Conservation (phyloP, 805 yeast genomes). For the Dipodascus albidus region DNA sequence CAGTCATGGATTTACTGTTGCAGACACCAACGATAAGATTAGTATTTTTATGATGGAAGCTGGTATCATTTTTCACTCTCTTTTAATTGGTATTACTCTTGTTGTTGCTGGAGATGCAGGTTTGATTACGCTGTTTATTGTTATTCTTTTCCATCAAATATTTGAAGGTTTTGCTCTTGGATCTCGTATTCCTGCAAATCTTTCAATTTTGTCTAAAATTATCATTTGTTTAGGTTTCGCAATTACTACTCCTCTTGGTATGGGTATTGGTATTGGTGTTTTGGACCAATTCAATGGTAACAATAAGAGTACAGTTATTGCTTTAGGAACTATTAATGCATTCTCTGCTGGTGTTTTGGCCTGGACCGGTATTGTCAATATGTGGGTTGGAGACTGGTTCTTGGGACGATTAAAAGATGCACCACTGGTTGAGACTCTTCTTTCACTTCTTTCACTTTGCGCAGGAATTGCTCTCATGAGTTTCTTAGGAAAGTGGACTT, state of each 20-base stretch:
- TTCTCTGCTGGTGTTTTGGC: constrained; percentile 62
- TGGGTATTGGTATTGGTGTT: constrained; percentile 66
- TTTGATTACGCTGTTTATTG: constrained; percentile 45
- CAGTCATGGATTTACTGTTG: constrained; percentile 42
- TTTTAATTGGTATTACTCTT: constrained; percentile 48
- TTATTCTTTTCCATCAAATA: constrained; percentile 56
- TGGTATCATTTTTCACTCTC: constrained; percentile 55
- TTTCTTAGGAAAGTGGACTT: constrained; percentile 64
- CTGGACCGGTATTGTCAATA: constrained; percentile 61
- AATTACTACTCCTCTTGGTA: constrained; percentile 54
- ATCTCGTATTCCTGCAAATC: constrained; percentile 49
- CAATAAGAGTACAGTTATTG: constrained; percentile 44
- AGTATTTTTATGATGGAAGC: constrained; percentile 33
- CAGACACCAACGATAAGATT: constrained; percentile 16
- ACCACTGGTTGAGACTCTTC: constrained; percentile 41
- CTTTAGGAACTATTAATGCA: constrained; percentile 59
- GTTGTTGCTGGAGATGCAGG: constrained; percentile 55
- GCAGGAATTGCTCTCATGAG: constrained; percentile 60
- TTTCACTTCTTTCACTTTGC: constrained; percentile 43
- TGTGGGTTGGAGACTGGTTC: constrained; percentile 63
- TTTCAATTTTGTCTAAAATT: constrained; percentile 29
- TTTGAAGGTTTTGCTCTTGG: constrained; percentile 77
- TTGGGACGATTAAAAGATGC: constrained; percentile 55
- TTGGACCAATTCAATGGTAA: constrained; percentile 49
- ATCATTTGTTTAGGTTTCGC: constrained; percentile 33